These are phyloP conservation scores for Caloboletus firmus DNA, from an alignment of 1,284 basidiomycete species.

Conservation along the genomic window DNA sequence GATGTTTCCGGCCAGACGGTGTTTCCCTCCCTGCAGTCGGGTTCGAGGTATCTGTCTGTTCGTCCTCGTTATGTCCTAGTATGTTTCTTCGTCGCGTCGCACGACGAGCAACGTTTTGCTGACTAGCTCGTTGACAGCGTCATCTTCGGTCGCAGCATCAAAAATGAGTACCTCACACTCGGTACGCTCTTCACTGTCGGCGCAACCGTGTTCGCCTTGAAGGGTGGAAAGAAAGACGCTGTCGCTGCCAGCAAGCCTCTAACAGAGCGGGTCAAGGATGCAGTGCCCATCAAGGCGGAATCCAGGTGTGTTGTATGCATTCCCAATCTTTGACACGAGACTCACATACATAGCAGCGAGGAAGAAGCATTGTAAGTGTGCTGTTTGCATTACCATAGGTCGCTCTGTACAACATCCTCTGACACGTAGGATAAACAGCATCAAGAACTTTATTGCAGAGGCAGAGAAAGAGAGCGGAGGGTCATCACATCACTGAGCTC, in stretches of 20 bases:
- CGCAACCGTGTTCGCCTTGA: slow-evolving; percentile 50
- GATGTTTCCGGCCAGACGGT: slow-evolving; percentile 19
- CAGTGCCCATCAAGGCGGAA: slow-evolving; percentile 59
- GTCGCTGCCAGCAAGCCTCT: slow-evolving; percentile 44
- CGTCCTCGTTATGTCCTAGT: slow-evolving; percentile 44
- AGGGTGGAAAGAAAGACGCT: slow-evolving; percentile 52
- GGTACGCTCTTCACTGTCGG: slow-evolving; percentile 59
- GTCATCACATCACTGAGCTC: slow-evolving; percentile 33
- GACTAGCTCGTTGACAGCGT: slow-evolving; percentile 43
- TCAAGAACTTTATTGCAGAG: slow-evolving; percentile 73
- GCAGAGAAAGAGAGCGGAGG: slow-evolving; percentile 66
- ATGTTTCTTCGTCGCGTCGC: slow-evolving; percentile 17
- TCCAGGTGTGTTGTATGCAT: slow-evolving; percentile 53
- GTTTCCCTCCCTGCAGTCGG: background rate
- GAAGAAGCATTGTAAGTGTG: slow-evolving; percentile 70
- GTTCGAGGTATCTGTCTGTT: background rate
- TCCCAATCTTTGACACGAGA: background rate
- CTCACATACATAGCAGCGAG: slow-evolving; percentile 44
- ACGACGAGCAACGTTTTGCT: slow-evolving; percentile 7
- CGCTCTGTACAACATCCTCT: slow-evolving; percentile 33
- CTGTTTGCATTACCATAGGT: slow-evolving; percentile 8
- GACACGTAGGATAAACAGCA: slow-evolving; percentile 58
- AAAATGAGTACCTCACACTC: slow-evolving; percentile 74
- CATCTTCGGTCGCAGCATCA: slow-evolving; percentile 72
- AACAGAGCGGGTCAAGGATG: slow-evolving; percentile 55